These are phyloP conservation scores for Primulina tabacum DNA, from an alignment of 257 asterid genomes.

Conservation along the genomic window DNA sequence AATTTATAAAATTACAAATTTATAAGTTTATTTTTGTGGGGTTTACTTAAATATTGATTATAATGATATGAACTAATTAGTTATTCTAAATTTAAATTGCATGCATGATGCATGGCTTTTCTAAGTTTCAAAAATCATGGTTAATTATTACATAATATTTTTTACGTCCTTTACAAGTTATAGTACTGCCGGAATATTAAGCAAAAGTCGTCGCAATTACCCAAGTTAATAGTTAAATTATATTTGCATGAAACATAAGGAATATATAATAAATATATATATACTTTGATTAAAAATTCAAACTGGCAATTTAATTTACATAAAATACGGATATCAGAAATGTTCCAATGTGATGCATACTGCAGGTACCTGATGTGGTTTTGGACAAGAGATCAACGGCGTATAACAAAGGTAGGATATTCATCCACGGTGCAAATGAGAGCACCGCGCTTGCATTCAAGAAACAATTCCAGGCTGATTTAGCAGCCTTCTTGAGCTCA, in stretches of 20 bases:
- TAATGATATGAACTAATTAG: neutral
- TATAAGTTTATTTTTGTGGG: no score
- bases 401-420: constrained; percentile 71
- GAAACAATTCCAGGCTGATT: constrained; percentile 76
- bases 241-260: neutral
- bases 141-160: no score
- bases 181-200: neutral
- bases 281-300: no score
- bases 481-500: constrained; percentile 57
- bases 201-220: neutral
- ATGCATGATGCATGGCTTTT: neutral
- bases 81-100: neutral
- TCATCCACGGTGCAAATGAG: constrained; percentile 87
- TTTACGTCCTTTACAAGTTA: neutral
- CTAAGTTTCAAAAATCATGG: no score
- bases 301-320: no score
- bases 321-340: no score
- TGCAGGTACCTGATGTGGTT: constrained; percentile 78
- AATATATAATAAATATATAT: no score
- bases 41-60: no score
- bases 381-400: constrained; percentile 72
- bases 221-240: neutral
- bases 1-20: no score
- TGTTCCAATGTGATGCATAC: no score
- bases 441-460: constrained; percentile 69